Percentiles rank a stretch among this genome's conserved stretches.
phyloP scores from a whole-genome alignment of 2,329 filamentous ascomycete species.

The Fusarium continuum region DNA sequence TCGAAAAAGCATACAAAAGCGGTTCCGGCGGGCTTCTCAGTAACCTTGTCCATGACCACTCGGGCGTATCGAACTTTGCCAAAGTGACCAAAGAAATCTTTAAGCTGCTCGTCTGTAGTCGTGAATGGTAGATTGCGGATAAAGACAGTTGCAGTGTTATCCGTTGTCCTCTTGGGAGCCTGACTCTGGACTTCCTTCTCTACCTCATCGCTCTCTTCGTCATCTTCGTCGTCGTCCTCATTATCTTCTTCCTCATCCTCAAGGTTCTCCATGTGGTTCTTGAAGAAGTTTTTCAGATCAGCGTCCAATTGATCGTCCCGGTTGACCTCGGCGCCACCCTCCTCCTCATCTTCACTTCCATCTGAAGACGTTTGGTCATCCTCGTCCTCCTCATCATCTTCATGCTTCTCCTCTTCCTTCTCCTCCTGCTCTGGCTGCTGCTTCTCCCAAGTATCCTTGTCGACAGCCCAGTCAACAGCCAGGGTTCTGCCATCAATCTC shows the following conservation, averaged over 20 bases:
- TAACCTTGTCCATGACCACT: constrained; percentile 86
- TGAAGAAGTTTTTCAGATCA: constrained; percentile 65
- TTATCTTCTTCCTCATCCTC: constrained; percentile 66
- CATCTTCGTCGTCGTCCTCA: constrained; percentile 58
- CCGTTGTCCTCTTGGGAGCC: constrained; percentile 40
- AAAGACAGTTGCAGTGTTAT: constrained; percentile 84
- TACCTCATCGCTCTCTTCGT: constrained; percentile 53
- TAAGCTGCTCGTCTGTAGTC: constrained; percentile 81
- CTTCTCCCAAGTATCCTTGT: constrained; percentile 85
- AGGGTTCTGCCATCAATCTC: constrained; percentile 86
- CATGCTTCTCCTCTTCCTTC: constrained; percentile 52
- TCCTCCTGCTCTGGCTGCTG: constrained; percentile 57
- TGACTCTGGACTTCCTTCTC: constrained; percentile 52
- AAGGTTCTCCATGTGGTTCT: constrained; percentile 65
- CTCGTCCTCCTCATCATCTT: constrained; percentile 52
- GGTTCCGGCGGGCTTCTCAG: constrained; percentile 87
- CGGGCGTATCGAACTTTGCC: constrained; percentile 90
- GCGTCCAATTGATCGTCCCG: constrained; percentile 55
- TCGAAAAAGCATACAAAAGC: constrained; percentile 95
- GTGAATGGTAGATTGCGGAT: constrained; percentile 94
- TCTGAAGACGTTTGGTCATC: constrained; percentile 39
- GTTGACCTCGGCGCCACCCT: constrained; percentile 48
- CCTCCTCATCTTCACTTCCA: constrained; percentile 43
- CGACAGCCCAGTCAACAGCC: constrained; percentile 96
- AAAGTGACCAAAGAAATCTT: constrained; percentile 87